A percentile compares a stretch with the other conserved stretches of the same genome.
Conservation (phyloP, 2,329 filamentous ascomycete species). For the Fusarium musae region DNA sequence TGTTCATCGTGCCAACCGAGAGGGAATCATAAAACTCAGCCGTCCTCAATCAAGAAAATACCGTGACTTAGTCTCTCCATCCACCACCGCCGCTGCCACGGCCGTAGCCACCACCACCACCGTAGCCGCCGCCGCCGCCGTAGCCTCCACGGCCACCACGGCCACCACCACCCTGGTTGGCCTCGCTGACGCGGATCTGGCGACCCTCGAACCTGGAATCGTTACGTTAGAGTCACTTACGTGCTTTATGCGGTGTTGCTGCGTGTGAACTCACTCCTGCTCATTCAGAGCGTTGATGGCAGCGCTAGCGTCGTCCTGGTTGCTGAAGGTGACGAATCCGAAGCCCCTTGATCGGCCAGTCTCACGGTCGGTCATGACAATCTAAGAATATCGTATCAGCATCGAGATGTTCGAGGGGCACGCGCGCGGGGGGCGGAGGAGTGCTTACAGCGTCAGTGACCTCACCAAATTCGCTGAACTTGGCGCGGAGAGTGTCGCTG, state of each 20-base stretch:
- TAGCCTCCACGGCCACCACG: constrained; percentile 4
- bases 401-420: neutral
- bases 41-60: neutral
- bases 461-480: neutral
- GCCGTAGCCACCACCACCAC: neutral
- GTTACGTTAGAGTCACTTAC: neutral
- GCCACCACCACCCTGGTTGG: neutral
- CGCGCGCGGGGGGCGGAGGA: neutral
- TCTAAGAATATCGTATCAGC: neutral
- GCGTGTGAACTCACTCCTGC: neutral
- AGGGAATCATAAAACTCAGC: neutral
- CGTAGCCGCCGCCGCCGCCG: neutral
- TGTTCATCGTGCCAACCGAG: neutral
- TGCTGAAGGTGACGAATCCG: neutral
- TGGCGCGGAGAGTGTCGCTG: neutral
- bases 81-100: neutral
- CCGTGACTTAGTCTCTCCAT: neutral
- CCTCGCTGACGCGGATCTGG: neutral
- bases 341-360: constrained; percentile 2
- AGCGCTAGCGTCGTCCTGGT: neutral
- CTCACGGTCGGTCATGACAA: constrained; percentile 3
- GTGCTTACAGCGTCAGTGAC: constrained; percentile 5
- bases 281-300: neutral
- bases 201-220: neutral
- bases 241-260: neutral